Evolutionary conservation across 2,329 filamentous ascomycete genomes (phyloP).

Genomic region (Pestalotiopsis sp.): DNA sequence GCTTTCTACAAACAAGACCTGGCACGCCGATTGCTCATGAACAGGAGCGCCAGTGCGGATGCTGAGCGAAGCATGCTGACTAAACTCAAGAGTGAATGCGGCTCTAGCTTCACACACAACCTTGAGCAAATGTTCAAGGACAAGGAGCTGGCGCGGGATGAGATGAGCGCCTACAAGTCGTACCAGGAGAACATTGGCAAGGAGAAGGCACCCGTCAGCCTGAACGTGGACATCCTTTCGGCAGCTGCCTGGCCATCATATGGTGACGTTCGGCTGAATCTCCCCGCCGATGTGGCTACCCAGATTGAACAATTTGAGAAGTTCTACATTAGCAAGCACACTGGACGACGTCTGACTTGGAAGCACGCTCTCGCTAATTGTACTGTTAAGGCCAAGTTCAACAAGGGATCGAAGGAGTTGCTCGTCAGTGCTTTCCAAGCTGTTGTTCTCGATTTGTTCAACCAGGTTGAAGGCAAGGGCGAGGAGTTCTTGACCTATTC

Average conservation of each 20-base stretch:
- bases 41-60: constrained; percentile 88
- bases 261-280: constrained; percentile 69
- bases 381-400: constrained; percentile 79
- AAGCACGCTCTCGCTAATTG: constrained; percentile 94
- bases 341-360: constrained; percentile 84
- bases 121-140: constrained; percentile 99
- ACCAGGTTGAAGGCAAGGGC: constrained; percentile 56
- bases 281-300: constrained; percentile 75
- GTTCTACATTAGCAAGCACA: constrained; percentile 90
- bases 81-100: constrained; percentile 90
- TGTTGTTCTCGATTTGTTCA: constrained; percentile 88
- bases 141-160: constrained; percentile 88
- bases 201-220: constrained; percentile 61
- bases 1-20: constrained; percentile 99
- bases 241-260: constrained; percentile 93
- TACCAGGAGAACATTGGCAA: constrained; percentile 55
- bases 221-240: constrained; percentile 89
- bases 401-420: constrained; percentile 81
- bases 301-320: constrained; percentile 80
- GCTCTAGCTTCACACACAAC: constrained; percentile 92
- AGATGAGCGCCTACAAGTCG: constrained; percentile 85
- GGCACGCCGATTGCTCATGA: constrained; percentile 86
- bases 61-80: constrained; percentile 95
- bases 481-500: constrained; percentile 72
- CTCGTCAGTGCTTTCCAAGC: constrained; percentile 92